Base-by-base conservation (phyloP, 2,329 filamentous ascomycete species). In the Fusarium succisae region DNA sequence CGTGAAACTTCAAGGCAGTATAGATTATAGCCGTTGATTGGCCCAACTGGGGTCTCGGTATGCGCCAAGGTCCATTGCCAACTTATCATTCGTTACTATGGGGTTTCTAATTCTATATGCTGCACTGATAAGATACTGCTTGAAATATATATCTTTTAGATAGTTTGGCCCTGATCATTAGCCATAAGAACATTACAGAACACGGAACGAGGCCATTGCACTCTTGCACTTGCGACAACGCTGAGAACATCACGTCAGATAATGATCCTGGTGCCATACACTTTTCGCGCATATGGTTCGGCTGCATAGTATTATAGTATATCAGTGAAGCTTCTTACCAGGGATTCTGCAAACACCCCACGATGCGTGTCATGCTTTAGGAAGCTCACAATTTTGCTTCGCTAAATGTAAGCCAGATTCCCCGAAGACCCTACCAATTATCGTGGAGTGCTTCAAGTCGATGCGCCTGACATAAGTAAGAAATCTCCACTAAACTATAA, bases 401-500 rank as follows among this genome's bases (percentile, higher is more conserved):
- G 8, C 22, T 6, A 50, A 1, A 35, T 26, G 22, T 22, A 18
- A 50, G 22, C 0, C 11, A 50, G 28, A 18, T 14, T 50, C 5
- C 8, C 8, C 8, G 15, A 32, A 32, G 15, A 4, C 17, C 17
- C 26, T 26, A 10, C 3, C 48, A 51, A 20, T 4, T 24, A 14
- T 24, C 12, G 3, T 24, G 22, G 6, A 32, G 4, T 35, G 17
- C n/a, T 20, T 11, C 22, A 24, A 10, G 48, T 3, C 8, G 6
- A 11, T 18, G 6, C 18, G 8, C 10, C 8, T 51, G 4, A 11
- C 17, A 8, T 20, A 24, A 9, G 14, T 15, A 50, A 17, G 15
- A 9, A 1, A 13, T 13, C 28, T 18, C 28, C 1, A 9, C 3
- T 8, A 3, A 13, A n/a, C 5, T 3, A 30, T 1, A 50, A 1